Evolutionary conservation across 768 basidiomycete genomes (phyloP).

Genomic region (Coprinopsis marcescibilis): DNA sequence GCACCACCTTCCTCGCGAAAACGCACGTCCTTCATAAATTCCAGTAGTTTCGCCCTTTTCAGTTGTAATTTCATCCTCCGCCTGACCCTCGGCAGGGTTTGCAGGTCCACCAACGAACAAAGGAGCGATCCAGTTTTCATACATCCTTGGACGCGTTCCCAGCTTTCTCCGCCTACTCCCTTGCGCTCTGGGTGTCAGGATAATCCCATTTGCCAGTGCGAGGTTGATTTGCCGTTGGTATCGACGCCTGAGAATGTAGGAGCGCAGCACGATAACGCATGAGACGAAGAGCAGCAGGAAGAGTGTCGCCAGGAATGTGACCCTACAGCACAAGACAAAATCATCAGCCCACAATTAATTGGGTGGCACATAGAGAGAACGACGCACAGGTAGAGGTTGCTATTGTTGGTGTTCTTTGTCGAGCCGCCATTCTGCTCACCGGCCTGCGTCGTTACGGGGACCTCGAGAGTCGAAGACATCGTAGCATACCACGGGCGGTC

Average conservation of each 20-base stretch:
- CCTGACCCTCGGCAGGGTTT: constrained; percentile 29
- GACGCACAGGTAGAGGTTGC: constrained; percentile 42
- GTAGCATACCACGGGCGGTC: no score
- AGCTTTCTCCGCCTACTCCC: constrained; percentile 36
- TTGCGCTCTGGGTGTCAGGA: constrained; percentile 35
- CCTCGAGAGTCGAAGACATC: no score
- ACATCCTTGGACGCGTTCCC: constrained; percentile 45
- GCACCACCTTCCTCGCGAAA: constrained; percentile 7
- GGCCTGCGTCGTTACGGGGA: no score
- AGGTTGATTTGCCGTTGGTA: constrained; percentile 48
- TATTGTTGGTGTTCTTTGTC: constrained; percentile 8
- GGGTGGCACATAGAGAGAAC: not conserved
- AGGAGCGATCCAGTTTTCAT: constrained; percentile 37
- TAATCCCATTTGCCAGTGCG: constrained; percentile 45
- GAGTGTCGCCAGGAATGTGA: constrained; percentile 66
- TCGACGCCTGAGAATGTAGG: constrained; percentile 54
- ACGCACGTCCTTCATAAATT: not conserved
- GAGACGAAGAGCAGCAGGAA: constrained; percentile 63
- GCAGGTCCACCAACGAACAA: constrained; percentile 35
- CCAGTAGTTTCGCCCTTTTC: not conserved
- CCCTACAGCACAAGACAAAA: constrained; percentile 38
- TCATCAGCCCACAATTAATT: constrained; percentile 7
- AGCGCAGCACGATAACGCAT: constrained; percentile 56
- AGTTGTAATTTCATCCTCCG: constrained; percentile 4
- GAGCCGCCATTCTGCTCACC: not conserved